A percentile compares a stretch with the other conserved stretches of the same genome.
Evolutionary conservation across 805 yeast species (phyloP).

Genomic region (Priceomyces castillae): DNA sequence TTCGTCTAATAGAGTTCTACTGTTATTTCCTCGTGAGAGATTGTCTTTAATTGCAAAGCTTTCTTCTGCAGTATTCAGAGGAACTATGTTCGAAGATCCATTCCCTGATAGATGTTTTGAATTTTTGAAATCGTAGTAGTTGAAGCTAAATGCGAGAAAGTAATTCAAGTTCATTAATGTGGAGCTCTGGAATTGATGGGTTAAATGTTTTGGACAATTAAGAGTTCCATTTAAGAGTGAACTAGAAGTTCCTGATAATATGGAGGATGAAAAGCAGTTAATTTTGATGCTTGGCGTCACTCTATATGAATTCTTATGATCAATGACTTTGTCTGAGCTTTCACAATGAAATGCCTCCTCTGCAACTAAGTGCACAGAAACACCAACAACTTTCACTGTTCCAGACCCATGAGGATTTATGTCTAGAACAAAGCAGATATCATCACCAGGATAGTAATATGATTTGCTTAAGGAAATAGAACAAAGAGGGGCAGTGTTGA

Average conservation of each 20-base stretch:
- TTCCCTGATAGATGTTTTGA: background rate
- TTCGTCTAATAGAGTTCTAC: no score
- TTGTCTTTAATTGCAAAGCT: no score
- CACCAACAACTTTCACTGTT: conserved; percentile 31
- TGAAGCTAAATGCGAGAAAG: conserved; percentile 35
- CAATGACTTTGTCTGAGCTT: conserved; percentile 8
- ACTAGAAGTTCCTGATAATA: conserved; percentile 11
- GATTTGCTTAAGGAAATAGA: conserved; percentile 30
- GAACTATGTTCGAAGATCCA: no score
- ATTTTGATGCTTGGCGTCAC: conserved; percentile 33
- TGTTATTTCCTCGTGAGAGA: no score
- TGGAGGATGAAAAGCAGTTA: conserved; percentile 32
- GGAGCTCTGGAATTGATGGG: conserved; percentile 37
- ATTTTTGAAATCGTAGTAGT: conserved; percentile 25
- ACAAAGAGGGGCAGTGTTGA: conserved; percentile 33
- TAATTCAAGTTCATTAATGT: conserved; percentile 36
- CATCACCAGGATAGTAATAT: conserved; percentile 39
- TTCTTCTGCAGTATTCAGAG: no score
- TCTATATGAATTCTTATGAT: conserved; percentile 25
- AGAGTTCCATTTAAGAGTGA: conserved; percentile 24
- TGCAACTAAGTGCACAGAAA: conserved; percentile 36
- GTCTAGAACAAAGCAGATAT: conserved; percentile 31
- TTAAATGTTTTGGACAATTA: conserved; percentile 28
- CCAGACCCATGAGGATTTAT: conserved; percentile 17
- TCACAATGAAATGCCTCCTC: conserved; percentile 33